Evolutionary conservation across 176 grass and related monocot species (phyloP).

Genomic region (Oryza brachyantha): DNA sequence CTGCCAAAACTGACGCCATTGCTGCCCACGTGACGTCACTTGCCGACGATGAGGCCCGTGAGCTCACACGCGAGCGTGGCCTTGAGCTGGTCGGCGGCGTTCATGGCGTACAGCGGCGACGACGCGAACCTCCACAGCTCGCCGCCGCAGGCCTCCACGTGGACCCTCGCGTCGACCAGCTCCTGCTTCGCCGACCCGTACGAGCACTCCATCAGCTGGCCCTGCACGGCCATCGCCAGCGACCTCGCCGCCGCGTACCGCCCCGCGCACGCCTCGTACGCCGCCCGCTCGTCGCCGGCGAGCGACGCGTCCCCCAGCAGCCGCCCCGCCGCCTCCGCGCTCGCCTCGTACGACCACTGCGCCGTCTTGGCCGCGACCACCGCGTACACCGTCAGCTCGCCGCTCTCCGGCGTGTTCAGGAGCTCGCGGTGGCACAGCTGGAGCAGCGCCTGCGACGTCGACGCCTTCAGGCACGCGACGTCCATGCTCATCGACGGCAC

Average conservation of each 20-base stretch:
- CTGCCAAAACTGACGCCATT: too few species aligned
- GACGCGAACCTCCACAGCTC: background rate
- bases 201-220: background rate
- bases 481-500: background rate
- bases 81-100: background rate
- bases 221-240: background rate
- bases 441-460: background rate
- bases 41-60: background rate
- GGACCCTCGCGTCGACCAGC: background rate
- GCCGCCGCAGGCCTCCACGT: background rate
- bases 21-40: background rate
- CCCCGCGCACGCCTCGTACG: background rate
- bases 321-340: background rate
- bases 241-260: background rate
- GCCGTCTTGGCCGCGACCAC: background rate
- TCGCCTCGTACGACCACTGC: background rate
- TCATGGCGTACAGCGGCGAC: background rate
- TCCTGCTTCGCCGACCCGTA: background rate
- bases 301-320: background rate
- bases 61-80: conserved; percentile 12
- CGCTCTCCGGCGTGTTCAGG: background rate
- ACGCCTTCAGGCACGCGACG: background rate
- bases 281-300: background rate
- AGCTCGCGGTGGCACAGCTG: background rate
- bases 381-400: background rate